A percentile compares a stretch with the other conserved stretches of the same genome.
phyloP scores from a whole-genome alignment of 306 rosid species.

The Aeschynomene evenia region DNA sequence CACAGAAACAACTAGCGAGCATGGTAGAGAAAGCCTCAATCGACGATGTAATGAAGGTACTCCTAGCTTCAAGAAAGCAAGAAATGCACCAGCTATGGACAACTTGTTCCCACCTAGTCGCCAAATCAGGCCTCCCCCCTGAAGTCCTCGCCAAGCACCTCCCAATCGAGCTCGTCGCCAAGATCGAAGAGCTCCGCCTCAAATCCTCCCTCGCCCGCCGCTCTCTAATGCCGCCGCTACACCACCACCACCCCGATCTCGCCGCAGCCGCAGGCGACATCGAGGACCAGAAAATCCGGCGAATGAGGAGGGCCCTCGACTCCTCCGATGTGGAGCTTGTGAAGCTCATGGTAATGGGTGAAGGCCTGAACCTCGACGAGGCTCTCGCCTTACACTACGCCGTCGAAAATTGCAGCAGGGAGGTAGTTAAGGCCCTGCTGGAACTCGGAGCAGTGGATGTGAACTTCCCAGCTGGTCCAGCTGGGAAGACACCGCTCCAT shows the following conservation, averaged over 20 bases:
- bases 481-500: conserved; percentile 83
- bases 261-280: conserved; percentile 60
- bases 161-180: conserved; percentile 77
- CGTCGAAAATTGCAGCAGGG: conserved; percentile 87
- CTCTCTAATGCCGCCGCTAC: conserved; percentile 55
- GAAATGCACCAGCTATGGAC: conserved; percentile 98
- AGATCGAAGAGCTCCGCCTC: conserved; percentile 93
- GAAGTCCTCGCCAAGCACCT: conserved; percentile 91
- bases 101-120: conserved; percentile 89
- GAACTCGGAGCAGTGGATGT: conserved; percentile 97
- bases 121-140: conserved; percentile 88
- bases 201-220: conserved; percentile 80
- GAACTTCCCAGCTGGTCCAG: conserved; percentile 73
- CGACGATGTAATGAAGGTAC: conserved; percentile 96
- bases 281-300: conserved; percentile 87
- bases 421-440: conserved; percentile 84
- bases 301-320: conserved; percentile 88
- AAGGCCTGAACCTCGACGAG: conserved; percentile 88
- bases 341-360: conserved; percentile 98
- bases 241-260: conserved; percentile 48
- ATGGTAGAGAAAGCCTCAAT: conserved; percentile 97
- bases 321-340: conserved; percentile 95
- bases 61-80: conserved; percentile 87
- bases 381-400: conserved; percentile 92
- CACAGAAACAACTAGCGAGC: conserved; percentile 91